Base-by-base conservation (phyloP, 108 stramenopile species). In the Chaetoceros muelleri region DNA sequence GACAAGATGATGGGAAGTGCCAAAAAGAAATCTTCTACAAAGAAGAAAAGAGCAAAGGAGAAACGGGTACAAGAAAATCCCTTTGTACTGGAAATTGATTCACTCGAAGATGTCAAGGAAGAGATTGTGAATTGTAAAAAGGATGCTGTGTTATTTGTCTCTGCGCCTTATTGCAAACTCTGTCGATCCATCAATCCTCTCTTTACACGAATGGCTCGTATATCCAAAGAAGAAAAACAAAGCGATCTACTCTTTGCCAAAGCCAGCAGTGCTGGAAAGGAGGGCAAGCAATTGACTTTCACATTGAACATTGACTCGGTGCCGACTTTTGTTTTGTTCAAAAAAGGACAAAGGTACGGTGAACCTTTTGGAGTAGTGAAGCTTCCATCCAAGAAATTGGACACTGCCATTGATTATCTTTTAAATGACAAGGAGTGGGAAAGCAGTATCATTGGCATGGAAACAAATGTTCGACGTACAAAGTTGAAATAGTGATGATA, bases 281-380 rank as follows among this genome's bases (percentile, higher is more conserved):
- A 24, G 23, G 89, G 89, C 7, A 90, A 85, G 68, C 55, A 67
- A 31, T 53, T 92, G 19, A 80, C 80, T 24, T 64, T 57, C 19
- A 62, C 64, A 30, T 60, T 93, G 44, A 69, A 64, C 25, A 71
- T 93, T 3, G 74, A 67, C 19, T 78, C 85, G 5, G 90, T 93
- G 2, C 90, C 87, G 22, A 55, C 83, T 0, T 93, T 93, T 61
- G 73, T 92, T 0, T 60, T 88, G 40, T 86, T 84, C 64, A 73
- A 73, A 44, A 48, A 75, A 30, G 90, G 90, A 0, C 44, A 80
- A 52, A 55, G 69, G 30, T 84, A 78, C 62, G 90, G 90, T 0
- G 55, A 49, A 24, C 66, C 75, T 7, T 67, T 86, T 21, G 65
- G 70, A 17, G 62, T 84, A 20, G 71, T 81, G 3, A 71, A 69